Base-by-base conservation (phyloP, 495 filamentous ascomycete genomes). In the Xanthoparmelia taractica region DNA sequence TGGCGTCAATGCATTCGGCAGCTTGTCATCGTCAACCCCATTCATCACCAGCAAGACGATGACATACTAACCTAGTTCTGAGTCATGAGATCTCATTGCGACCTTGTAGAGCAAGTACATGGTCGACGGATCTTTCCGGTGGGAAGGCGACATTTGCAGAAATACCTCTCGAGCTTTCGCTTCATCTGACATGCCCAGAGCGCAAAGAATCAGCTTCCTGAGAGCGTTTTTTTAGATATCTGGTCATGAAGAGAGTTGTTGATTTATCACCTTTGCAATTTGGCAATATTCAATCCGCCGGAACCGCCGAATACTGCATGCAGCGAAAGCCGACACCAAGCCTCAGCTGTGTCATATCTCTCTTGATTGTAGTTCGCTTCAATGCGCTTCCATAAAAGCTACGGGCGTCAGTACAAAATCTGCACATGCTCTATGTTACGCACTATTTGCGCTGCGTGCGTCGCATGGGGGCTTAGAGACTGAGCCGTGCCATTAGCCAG, bases 301-400 rank as follows among this genome's bases (percentile, higher is more conserved):
- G 86, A 80, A 54, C 82, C 81, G 36, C 81, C 70, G 65, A 96
- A 90, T 18, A 88, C 66, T 29, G 71, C 65, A 63, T 91, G 86
- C 48, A 86, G 73, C n/a, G 85, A 83, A 23, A 94, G 72, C 23
- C 69, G 76, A 70, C 90, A 94, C 92, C 90, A 96, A 60, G 73
- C 73, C 66, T 87, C 81, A 4, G 87, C 80, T 33, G 76, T 61
- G 20, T 80, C 77, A 60, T 80, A 81, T 36, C 83, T 74, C 1
- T 77, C 75, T 45, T 82, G 77, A 17, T 69, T 75, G 63, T 82
- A 83, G 29, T 77, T 76, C 6, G 76, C 72, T 41, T 91, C 87
- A 36, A 89, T 75, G 50, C 78, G 77, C 71, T 90, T 96, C 89
- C 90, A 94, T 33, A 95, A 75, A 15, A 94, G 74, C 85, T 92